Percentiles rank a stretch among this genome's conserved stretches.
Evolutionary conservation across 108 stramenopile genomes (phyloP).

Genomic region (Mediolabrus comicus): DNA sequence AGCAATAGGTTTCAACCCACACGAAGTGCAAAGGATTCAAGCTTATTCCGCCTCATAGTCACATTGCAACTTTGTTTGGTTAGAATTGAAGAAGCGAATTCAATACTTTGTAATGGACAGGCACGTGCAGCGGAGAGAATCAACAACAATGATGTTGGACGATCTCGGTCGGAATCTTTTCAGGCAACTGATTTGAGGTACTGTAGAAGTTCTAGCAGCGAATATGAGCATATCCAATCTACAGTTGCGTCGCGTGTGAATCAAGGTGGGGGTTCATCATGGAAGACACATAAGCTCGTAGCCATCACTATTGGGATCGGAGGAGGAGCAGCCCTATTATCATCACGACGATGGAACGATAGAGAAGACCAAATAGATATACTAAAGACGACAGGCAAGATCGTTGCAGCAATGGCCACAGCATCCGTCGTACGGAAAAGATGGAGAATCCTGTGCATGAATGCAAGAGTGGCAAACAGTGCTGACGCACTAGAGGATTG

Average conservation of each 20-base stretch:
- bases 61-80: slow-evolving; percentile 69
- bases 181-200: slow-evolving; percentile 7
- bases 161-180: slow-evolving; percentile 17
- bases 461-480: slow-evolving; percentile 54
- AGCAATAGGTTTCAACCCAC: slow-evolving; percentile 9
- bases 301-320: slow-evolving; percentile 16
- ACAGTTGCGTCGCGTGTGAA: not conserved
- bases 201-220: slow-evolving; percentile 14
- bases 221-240: slow-evolving; percentile 4
- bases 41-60: slow-evolving; percentile 77
- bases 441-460: slow-evolving; percentile 58
- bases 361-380: slow-evolving; percentile 15
- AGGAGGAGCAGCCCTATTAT: not conserved
- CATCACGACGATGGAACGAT: slow-evolving; percentile 2
- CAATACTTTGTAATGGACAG: slow-evolving; percentile 40
- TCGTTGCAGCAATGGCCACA: slow-evolving; percentile 11
- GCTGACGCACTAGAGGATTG: slow-evolving; percentile 57
- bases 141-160: slow-evolving; percentile 3
- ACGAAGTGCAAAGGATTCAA: slow-evolving; percentile 53
- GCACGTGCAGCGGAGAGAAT: slow-evolving; percentile 1
- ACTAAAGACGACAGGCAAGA: slow-evolving; percentile 23
- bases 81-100: slow-evolving; percentile 71
- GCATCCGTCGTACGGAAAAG: slow-evolving; percentile 18
- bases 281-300: slow-evolving; percentile 1
- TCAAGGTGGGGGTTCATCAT: not conserved